Base-by-base conservation (phyloP, 257 asterid species). In the Eucommia ulmoides region DNA sequence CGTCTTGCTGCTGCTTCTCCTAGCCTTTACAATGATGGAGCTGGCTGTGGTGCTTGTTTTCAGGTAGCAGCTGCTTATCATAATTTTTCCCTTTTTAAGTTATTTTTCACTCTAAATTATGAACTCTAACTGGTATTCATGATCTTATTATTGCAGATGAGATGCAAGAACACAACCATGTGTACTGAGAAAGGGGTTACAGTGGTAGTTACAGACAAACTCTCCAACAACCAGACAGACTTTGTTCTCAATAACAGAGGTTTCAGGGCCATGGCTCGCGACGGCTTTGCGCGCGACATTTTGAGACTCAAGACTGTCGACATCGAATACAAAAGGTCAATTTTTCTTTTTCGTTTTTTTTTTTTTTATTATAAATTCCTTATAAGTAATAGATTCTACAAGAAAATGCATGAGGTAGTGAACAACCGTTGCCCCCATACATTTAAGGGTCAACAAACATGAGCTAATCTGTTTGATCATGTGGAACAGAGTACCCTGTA, bases 31-130 rank as follows among this genome's bases (percentile, higher is more conserved):
- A 79, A 82, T 21, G 60, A 53, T 0, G 97, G 95, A 23, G 89
- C 88, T 48, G 95, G 80, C 0, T 88, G 97, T 46, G 93, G 95
- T 2, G 95, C 94, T 1, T 88, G 95, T 69, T 88, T 81, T 69
- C 95, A 82, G 82, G 88, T 79, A 11, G n/a, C n/a, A 4, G 5
- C 0, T 3, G 5, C 45, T 38, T 38, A 38, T 38, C 3, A 42
- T 1, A 16, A 29, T 12, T 5, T 29, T 29, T 29, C 38, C 12
- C 8, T 29, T 29, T 29, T 7, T 7, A 29, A 29, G 38, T 29
- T 29, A 29, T 5, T 5, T 29, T 29, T 29, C 38, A 29, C 38
- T 29, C 12, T 29, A 12, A 7, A 29, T 29, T 12, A 5, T 7
- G 8, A 29, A 29, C 12, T 29, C 12, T 29, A 29, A 29, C 38